Evolutionary conservation across 2,329 filamentous ascomycete genomes (phyloP), one percentile per base, ranked within the genome.

Genomic region (Shiraia sp.): DNA sequence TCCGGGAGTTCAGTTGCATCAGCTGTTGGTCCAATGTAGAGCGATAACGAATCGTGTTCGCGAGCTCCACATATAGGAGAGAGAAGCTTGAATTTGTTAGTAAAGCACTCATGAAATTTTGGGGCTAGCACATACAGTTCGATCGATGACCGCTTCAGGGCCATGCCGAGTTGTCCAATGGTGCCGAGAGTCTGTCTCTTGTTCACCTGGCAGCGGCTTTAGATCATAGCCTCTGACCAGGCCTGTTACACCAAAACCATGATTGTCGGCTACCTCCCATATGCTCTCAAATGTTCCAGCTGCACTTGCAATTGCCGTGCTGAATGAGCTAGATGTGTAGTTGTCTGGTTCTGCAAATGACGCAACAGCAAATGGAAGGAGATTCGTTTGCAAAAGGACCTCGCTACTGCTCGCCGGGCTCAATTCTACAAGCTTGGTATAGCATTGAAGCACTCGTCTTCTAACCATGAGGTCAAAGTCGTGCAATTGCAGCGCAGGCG

Each of bases 211-310:
- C 42, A 91, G 77, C 17, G 79, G 81, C 56, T 79, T 83, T 13
- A 90, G 76, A 38, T 86, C 81, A 63, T 93, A 90, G 0, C 90
- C 88, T 15, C 82, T 79, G 1, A 95, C 84, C 15, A 97, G 75
- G 1, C 91, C 89, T 8, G 89, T 95, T 12, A 99, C 86, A 2
- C 95, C 93, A 68, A 96, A 97, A 1, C 91, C 92, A 57, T 86
- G 91, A 62, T 97, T 97, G 66, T 99, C 93, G 7, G 85, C 87
- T 6, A 96, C 82, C 49, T 97, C 92, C 93, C 93, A 99, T 27
- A 99, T 82, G 1, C 85, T 91, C 59, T 99, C 93, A 60, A 97
- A 96, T 2, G 84, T 87, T 5, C 88, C 90, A 1, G 90, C 88
- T 12, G 91, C 88, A 53, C 86, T 93, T 13, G 92, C 92, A 59